Base-by-base conservation (phyloP, 2,329 filamentous ascomycete genomes). In the Penicillium hesseltinei region DNA sequence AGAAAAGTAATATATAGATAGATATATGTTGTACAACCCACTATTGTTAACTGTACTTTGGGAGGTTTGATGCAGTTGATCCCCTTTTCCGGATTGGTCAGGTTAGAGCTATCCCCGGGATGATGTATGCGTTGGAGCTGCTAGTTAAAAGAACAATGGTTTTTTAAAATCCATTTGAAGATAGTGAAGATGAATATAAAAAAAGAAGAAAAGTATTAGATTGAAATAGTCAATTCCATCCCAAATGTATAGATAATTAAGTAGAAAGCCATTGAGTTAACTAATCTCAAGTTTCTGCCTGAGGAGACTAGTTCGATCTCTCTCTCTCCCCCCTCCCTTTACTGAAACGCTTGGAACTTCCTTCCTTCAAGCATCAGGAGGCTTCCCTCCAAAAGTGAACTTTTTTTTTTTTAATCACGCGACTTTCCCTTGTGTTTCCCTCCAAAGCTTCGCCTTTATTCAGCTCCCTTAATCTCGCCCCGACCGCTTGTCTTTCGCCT, bases 61-160 rank as follows among this genome's bases (percentile, higher is more conserved):
- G 4, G 31, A 33, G 31, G 19, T 35, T 36, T n/a, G 39, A 44
- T 44, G 38, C 31, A 59, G 49, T 50, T 46, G 51, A 52, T 55
- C 40, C 13, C 43, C 27, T 29, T n/a, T 49, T 27, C n/a, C 53
- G 55, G 62, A 65, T 65, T 65, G 63, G 63, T 56, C 47, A 38
- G 46, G 42, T 6, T 15, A 39, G 43, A 59, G 59, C 58, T 62
- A 15, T 50, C 38, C 45, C 43, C 10, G 42, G 43, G 56, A 57
- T 59, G 56, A 61, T 60, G 56, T 58, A 59, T 43, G 54, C 11
- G 23, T 25, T 56, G 53, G 47, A 56, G 51, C 42, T 31, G 13
- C 31, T 33, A 2, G 11, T 19, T 19, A n/a, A n/a, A 23, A 33
- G 36, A 19, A 42, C 33, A n/a, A 21, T 23, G 21, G 4, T 45